phyloP scores from a whole-genome alignment of 306 rosid species.

The Dryas alaskensis region DNA sequence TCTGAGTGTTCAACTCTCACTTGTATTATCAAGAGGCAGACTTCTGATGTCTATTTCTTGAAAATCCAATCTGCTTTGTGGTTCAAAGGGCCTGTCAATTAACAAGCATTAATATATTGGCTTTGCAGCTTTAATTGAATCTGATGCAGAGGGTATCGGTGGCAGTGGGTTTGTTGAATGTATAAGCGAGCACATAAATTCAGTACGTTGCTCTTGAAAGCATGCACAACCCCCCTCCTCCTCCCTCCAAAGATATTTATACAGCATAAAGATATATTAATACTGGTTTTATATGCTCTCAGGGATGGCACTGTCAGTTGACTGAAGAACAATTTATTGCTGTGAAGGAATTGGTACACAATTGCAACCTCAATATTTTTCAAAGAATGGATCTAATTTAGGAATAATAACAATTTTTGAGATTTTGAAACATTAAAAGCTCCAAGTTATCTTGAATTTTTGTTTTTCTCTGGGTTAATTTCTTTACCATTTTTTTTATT shows the following conservation, averaged over 20 bases:
- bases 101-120: slow-evolving; percentile 30
- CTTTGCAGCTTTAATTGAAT: slow-evolving; percentile 93
- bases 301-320: slow-evolving; percentile 96
- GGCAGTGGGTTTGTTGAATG: slow-evolving; percentile 98
- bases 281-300: slow-evolving; percentile 34
- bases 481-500: neutral
- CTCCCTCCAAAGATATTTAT: neutral
- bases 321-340: slow-evolving; percentile 98
- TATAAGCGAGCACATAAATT: slow-evolving; percentile 92
- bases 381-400: neutral
- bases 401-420: neutral
- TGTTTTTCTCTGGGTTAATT: neutral
- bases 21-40: slow-evolving; percentile 4
- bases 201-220: slow-evolving; percentile 56
- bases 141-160: slow-evolving; percentile 99
- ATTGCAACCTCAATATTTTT: slow-evolving; percentile 1
- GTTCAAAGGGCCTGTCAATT: slow-evolving; percentile 19
- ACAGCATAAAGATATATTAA: slow-evolving; percentile 25
- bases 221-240: neutral
- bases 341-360: slow-evolving; percentile 88
- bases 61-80: slow-evolving; percentile 25
- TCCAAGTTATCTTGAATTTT: neutral
- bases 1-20: slow-evolving; percentile 27
- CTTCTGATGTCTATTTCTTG: slow-evolving; percentile 23
- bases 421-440: neutral